Evolutionary conservation across 1,139 yeast species (phyloP).

Genomic region (Kodamaea ohmeri): DNA sequence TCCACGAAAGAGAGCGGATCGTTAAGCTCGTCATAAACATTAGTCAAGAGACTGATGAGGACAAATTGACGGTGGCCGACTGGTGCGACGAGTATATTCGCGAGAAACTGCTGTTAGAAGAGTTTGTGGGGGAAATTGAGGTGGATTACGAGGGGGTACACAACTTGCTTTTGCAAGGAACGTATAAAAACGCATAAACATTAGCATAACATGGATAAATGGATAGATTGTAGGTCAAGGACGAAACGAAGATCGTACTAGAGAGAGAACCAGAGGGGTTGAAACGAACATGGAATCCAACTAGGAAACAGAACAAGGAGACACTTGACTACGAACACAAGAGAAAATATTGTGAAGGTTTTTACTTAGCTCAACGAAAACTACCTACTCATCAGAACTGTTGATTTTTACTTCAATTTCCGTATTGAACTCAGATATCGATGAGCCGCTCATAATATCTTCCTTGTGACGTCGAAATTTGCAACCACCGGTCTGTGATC

Average conservation of each 20-base stretch:
- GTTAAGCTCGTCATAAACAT: conserved; percentile 15
- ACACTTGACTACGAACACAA: no score
- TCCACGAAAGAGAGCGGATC: conserved; percentile 15
- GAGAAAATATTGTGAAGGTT: no score
- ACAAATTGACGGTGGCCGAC: conserved; percentile 14
- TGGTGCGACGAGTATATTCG: conserved; percentile 17
- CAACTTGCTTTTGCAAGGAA: conserved; percentile 12
- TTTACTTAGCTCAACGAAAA: no score
- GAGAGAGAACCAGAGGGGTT: not conserved
- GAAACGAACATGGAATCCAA: not conserved
- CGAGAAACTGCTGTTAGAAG: conserved; percentile 17
- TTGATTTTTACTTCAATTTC: no score
- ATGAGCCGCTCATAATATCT: not conserved
- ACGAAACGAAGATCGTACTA: not conserved
- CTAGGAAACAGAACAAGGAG: not conserved
- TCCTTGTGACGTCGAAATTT: conserved; percentile 15
- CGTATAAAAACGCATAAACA: no score
- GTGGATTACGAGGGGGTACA: conserved; percentile 17
- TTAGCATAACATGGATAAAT: not conserved
- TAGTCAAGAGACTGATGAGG: conserved; percentile 15
- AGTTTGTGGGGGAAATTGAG: conserved; percentile 19
- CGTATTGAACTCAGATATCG: not conserved
- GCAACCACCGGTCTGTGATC: conserved; percentile 28
- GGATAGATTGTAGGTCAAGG: not conserved
- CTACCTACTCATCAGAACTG: no score